phyloP scores from a whole-genome alignment of 2,329 filamentous ascomycete species.

The Arachnomyces sp. region DNA sequence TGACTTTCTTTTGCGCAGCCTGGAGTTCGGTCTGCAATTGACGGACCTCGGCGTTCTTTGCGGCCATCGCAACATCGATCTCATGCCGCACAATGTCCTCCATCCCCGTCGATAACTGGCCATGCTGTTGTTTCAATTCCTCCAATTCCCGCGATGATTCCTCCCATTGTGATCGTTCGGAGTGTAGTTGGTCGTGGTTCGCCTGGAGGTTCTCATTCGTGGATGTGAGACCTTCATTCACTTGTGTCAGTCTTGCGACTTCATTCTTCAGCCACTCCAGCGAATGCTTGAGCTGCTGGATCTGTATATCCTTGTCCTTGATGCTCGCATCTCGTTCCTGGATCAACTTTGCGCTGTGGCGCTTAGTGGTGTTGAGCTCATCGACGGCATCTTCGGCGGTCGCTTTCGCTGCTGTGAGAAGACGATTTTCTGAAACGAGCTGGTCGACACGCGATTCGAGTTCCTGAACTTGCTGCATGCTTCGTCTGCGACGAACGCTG shows the following conservation, averaged over 20 bases:
- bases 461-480: conserved; percentile 86
- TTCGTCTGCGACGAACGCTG: conserved; percentile 93
- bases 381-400: conserved; percentile 59
- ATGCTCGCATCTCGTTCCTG: conserved; percentile 61
- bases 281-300: conserved; percentile 69
- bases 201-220: conserved; percentile 69
- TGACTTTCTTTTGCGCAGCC: conserved; percentile 55
- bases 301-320: conserved; percentile 76
- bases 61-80: conserved; percentile 57
- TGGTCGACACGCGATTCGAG: conserved; percentile 80
- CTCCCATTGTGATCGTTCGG: conserved; percentile 44
- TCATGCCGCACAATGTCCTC: conserved; percentile 54
- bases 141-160: conserved; percentile 61
- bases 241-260: conserved; percentile 67
- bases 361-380: conserved; percentile 45
- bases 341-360: conserved; percentile 48
- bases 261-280: conserved; percentile 76
- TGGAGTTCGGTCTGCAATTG: conserved; percentile 70
- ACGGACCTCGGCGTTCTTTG: conserved; percentile 77
- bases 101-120: conserved; percentile 54
- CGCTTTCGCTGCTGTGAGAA: conserved; percentile 63
- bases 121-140: conserved; percentile 55
- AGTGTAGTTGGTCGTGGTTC: conserved; percentile 55
- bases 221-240: conserved; percentile 70
- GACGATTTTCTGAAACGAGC: conserved; percentile 73